Evolutionary conservation across 345 rosid genomes (phyloP), one percentile per base, ranked within the genome.

Genomic region (Gossypium longicalyx): DNA sequence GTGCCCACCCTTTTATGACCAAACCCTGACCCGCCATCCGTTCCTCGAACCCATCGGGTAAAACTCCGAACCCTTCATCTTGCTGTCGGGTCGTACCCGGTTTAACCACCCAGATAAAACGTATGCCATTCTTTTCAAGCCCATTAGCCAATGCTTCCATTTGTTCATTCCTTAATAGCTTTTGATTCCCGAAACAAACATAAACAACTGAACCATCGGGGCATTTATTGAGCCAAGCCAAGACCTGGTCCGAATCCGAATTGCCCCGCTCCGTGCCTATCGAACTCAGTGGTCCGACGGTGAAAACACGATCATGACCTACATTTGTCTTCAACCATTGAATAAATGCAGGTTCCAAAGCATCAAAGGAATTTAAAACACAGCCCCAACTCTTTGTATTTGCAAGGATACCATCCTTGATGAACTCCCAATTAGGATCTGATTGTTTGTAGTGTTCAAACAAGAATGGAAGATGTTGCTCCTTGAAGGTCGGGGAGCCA

Each of bases 131-230:
- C 71, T 74, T 85, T 45, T 89, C 97, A 0, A 91, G 85, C 58
- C 86, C 88, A 4, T 17, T 12, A 20, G 86, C 93, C 68, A 91
- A 22, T 13, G 85, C 91, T 67, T 81, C 83, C 74, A 83, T 76
- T 56, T 88, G 97, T 0, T 82, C 79, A 45, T 54, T 78, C 1
- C 6, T 73, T 73, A 91, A 61, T 38, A 75, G 47, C 71, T 83
- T 87, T 67, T 88, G 91, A 77, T 91, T 88, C 64, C 92, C 97
- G 12, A 89, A 91, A 68, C 89, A 85, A 5, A 89, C 82, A 51
- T 89, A n/a, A n/a, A n/a, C n/a, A n/a, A n/a, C n/a, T n/a, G n/a
- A n/a, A n/a, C n/a, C n/a, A n/a, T n/a, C n/a, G 0, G 85, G 82
- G 74, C 91, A 85, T 65, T 70, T 75, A 11, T 89, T 87, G 3